Evolutionary conservation across 73 alveolate genomes (phyloP).

Genomic region (Halteria grandinella): DNA sequence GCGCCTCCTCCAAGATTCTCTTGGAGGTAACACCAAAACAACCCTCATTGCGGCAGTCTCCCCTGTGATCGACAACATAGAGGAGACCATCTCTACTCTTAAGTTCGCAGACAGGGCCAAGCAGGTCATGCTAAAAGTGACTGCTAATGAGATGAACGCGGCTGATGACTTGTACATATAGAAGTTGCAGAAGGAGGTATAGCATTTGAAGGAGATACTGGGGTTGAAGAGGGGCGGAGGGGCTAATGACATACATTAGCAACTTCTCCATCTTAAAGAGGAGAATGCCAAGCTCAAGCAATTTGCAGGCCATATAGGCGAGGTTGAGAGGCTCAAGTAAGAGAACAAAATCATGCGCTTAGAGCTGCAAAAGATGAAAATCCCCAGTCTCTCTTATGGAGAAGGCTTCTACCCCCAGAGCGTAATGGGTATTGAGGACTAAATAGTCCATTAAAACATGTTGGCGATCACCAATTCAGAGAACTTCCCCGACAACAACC

Average conservation of each 20-base stretch:
- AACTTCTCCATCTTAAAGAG: slow-evolving; percentile 29
- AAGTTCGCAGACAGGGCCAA: slow-evolving; percentile 77
- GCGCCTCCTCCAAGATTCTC: slow-evolving; percentile 86
- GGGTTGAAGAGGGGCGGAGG: slow-evolving; percentile 65
- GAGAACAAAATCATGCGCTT: slow-evolving; percentile 43
- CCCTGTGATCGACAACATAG: slow-evolving; percentile 61
- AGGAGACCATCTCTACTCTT: slow-evolving; percentile 56
- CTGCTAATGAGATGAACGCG: slow-evolving; percentile 56
- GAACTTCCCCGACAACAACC: too few relatives aligned
- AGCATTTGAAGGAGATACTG: slow-evolving; percentile 55
- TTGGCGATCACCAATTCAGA: not conserved
- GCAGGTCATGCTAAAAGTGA: slow-evolving; percentile 52
- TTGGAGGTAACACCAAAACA: slow-evolving; percentile 90
- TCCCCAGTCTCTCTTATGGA: slow-evolving; percentile 42
- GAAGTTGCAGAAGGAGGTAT: slow-evolving; percentile 49
- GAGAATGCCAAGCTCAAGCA: slow-evolving; percentile 38
- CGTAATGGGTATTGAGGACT: not conserved
- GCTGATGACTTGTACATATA: slow-evolving; percentile 43
- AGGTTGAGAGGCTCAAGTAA: slow-evolving; percentile 43
- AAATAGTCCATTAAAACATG: not conserved
- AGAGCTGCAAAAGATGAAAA: slow-evolving; percentile 35
- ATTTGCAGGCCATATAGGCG: slow-evolving; percentile 31
- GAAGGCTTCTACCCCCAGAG: slow-evolving; percentile 2
- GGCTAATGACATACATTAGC: slow-evolving; percentile 37
- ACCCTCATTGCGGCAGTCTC: slow-evolving; percentile 77